phyloP scores from a whole-genome alignment of 805 yeast species.

The Candida germanica region DNA sequence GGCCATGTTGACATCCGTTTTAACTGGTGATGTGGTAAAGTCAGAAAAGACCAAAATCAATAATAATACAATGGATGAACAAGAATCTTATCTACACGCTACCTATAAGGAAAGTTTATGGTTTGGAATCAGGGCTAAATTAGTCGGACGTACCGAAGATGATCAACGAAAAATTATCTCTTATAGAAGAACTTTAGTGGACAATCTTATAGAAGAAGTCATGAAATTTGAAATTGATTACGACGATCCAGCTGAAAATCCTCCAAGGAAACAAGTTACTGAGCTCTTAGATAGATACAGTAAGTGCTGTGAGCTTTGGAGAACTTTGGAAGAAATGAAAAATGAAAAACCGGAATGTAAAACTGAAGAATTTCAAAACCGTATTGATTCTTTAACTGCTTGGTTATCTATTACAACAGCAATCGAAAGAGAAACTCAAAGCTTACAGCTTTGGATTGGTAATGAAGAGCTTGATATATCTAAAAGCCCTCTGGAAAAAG shows the following conservation, averaged over 20 bases:
- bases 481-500: constrained; percentile 24
- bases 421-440: constrained; percentile 56
- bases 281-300: constrained; percentile 59
- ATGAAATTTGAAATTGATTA: constrained; percentile 57
- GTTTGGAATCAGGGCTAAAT: constrained; percentile 82
- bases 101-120: constrained; percentile 72
- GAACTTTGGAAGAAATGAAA: constrained; percentile 72
- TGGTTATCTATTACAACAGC: constrained; percentile 79
- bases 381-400: constrained; percentile 75
- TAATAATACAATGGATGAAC: constrained; percentile 37
- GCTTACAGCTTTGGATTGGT: constrained; percentile 78
- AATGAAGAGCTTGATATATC: constrained; percentile 71
- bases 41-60: constrained; percentile 82
- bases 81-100: constrained; percentile 50
- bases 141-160: constrained; percentile 73
- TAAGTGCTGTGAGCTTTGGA: constrained; percentile 73
- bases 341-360: constrained; percentile 72
- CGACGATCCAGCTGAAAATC: constrained; percentile 24
- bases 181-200: constrained; percentile 70
- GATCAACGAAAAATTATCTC: constrained; percentile 70
- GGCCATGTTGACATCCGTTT: constrained; percentile 81
- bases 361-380: constrained; percentile 56
- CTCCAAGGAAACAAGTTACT: constrained; percentile 48
- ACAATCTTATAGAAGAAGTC: constrained; percentile 67
- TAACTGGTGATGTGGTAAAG: constrained; percentile 91